Evolutionary conservation across 306 rosid species (phyloP).

Genomic region (Rosa persica): DNA sequence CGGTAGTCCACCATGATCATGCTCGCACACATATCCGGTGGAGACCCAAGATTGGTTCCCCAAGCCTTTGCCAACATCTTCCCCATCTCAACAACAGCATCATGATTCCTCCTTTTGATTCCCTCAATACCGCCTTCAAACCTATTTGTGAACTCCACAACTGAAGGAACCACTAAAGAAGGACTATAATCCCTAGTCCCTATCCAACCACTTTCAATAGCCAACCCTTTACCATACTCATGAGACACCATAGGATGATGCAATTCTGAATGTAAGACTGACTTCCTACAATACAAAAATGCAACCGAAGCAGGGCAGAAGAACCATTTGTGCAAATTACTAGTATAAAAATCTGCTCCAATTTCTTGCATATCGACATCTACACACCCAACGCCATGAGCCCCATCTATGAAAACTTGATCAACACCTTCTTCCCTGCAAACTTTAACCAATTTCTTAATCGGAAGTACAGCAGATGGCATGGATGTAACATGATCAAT

Average conservation of each 20-base stretch:
- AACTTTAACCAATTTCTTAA: slow-evolving; percentile 64
- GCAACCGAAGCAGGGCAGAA: slow-evolving; percentile 80
- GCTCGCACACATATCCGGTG: slow-evolving; percentile 63
- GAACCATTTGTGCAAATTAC: slow-evolving; percentile 82
- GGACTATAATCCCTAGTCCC: slow-evolving; percentile 93
- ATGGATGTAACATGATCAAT: slow-evolving; percentile 87
- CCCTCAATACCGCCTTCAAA: slow-evolving; percentile 79
- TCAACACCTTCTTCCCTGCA: slow-evolving; percentile 87
- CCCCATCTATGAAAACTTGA: slow-evolving; percentile 76
- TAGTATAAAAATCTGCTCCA: slow-evolving; percentile 81
- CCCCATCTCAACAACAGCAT: slow-evolving; percentile 84
- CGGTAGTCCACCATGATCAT: slow-evolving; percentile 92
- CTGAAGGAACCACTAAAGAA: slow-evolving; percentile 77
- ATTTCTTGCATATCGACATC: slow-evolving; percentile 77
- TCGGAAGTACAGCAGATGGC: slow-evolving; percentile 73
- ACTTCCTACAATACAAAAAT: slow-evolving; percentile 49
- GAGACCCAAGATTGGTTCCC: slow-evolving; percentile 80
- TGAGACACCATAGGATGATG: slow-evolving; percentile 90
- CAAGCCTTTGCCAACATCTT: slow-evolving; percentile 64
- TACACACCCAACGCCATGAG: slow-evolving; percentile 57
- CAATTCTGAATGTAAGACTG: slow-evolving; percentile 40
- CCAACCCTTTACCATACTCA: slow-evolving; percentile 82
- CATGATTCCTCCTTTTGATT: slow-evolving; percentile 76
- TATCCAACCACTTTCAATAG: slow-evolving; percentile 81
- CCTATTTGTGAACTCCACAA: slow-evolving; percentile 54